Evolutionary conservation across 2,329 filamentous ascomycete species (phyloP).

Genomic region (Rhinocladiella similis): DNA sequence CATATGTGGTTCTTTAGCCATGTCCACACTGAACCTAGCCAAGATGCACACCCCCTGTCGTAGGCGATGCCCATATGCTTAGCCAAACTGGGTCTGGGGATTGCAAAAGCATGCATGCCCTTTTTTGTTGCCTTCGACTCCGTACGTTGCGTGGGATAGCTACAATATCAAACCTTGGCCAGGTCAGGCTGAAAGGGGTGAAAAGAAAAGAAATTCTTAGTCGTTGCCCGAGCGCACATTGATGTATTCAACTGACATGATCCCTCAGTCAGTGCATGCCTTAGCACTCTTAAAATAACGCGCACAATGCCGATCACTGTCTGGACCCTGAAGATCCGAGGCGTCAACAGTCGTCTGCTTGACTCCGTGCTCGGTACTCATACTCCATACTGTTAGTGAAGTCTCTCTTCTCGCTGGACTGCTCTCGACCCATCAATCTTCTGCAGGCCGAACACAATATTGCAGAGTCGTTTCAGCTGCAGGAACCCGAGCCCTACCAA

Average conservation of each 20-base stretch:
- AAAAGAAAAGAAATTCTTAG: neutral
- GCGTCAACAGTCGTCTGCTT: neutral
- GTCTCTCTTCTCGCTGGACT: neutral
- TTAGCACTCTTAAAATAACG: neutral
- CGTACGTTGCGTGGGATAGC: neutral
- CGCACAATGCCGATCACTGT: constrained; percentile 14
- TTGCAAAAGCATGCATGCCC: too few relatives aligned
- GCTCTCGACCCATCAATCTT: neutral
- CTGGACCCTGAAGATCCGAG: constrained; percentile 17
- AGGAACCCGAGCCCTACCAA: constrained; percentile 17
- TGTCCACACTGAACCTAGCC: too few relatives aligned
- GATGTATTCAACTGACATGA: too few relatives aligned
- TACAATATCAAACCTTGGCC: neutral
- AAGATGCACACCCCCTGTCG: neutral
- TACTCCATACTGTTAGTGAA: constrained; percentile 13
- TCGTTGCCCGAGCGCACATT: neutral
- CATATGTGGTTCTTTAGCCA: neutral
- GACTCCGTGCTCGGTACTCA: neutral
- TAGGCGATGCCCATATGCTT: neutral
- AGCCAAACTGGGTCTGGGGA: too few relatives aligned
- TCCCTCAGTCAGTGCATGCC: too few relatives aligned
- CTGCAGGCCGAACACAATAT: neutral
- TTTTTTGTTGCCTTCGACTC: too few relatives aligned
- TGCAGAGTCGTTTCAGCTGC: constrained; percentile 20
- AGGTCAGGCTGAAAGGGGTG: neutral